Base-by-base conservation (phyloP, 1,284 basidiomycete species). In the Ceratobasidium sp. region DNA sequence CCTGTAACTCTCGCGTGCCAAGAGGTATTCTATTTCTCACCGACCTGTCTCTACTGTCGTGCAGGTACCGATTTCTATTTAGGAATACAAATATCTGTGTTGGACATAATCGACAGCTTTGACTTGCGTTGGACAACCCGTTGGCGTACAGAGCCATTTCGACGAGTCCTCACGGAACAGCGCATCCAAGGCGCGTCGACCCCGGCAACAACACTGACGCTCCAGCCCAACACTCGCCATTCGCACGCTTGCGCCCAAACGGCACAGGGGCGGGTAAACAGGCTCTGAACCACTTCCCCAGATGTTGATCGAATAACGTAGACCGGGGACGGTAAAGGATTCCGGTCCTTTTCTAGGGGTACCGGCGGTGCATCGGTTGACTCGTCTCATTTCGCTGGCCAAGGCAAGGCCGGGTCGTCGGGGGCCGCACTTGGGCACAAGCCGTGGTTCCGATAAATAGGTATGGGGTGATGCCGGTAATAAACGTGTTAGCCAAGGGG, bases 21-120 rank as follows among this genome's bases (percentile, higher is more conserved):
- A 37, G 34, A 24, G 4, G 39, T 13, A 29, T 63, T 63, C 61
- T 43, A 43, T 63, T 63, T 63, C 61, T 48, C 61, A 63, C 61
- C 39, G 7, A 39, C 8, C 37, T 24, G 19, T 37, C 61, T n/a
- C 43, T 24, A 22, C 22, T 63, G 39, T 43, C 39, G 6, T 24
- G 19, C 4, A 46, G 16, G 14, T 62, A 62, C 46, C n/a, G 31
- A 63, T 46, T 24, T 24, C 61, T 39, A 27, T 46, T 63, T 63
- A 2, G 3, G 37, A 24, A 43, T 27, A 29, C 16, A 63, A 46
- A 27, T 63, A 39, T 43, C 39, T 24, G 7, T 41, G 34, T 11
- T 62, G 5, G 61, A 43, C 61, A 63, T 16, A n/a, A 31, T 8
- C 11, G 54, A 58, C 54, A 58, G 14, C 11, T 37, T 31, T 58